Evolutionary conservation across 148 eudicot genomes (phyloP).

Genomic region (Rhododendron kiyosumense): DNA sequence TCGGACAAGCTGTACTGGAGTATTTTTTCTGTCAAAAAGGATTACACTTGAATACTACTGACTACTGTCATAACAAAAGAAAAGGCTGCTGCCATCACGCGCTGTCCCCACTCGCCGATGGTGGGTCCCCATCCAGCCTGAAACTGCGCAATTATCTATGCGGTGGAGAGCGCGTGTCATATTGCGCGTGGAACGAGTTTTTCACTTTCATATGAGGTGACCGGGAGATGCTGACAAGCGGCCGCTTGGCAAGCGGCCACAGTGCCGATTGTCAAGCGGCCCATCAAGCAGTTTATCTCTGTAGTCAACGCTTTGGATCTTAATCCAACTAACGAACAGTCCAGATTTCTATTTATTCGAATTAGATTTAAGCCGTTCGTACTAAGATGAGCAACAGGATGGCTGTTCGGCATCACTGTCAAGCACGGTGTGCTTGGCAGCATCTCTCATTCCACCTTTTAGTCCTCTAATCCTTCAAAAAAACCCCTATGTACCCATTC

Average conservation of each 20-base stretch:
- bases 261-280: no score
- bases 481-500: not conserved
- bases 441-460: no score
- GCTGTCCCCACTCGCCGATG: constrained; percentile 22
- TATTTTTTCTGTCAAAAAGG: constrained; percentile 13
- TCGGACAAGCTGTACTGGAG: constrained; percentile 10
- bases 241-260: no score
- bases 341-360: no score
- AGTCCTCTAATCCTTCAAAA: not conserved
- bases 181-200: not conserved
- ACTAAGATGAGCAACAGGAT: no score
- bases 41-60: not conserved
- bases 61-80: not conserved
- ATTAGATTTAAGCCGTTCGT: no score
- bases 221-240: no score
- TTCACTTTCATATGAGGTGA: not conserved
- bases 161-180: not conserved
- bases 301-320: no score
- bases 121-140: constrained; percentile 13
- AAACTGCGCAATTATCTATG: constrained; percentile 15
- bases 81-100: constrained; percentile 25
- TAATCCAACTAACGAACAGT: rapidly evolving
- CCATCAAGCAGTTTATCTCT: no score
- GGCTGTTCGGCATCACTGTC: rapidly evolving
- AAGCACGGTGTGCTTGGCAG: no score